Base-by-base conservation (phyloP, 345 rosid species). In the Bruguiera sexangula region DNA sequence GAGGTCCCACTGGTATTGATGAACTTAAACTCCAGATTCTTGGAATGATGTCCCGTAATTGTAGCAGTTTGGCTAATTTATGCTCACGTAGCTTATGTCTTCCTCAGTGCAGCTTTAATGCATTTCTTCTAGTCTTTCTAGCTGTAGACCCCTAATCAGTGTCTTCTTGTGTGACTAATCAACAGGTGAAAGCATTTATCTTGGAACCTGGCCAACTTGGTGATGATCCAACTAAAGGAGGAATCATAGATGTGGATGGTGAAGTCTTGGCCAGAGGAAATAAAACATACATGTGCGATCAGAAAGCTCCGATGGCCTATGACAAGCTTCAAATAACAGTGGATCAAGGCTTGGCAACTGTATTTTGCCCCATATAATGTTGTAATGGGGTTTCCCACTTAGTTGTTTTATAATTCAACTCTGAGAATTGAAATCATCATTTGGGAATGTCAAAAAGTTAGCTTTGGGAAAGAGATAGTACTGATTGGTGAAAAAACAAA, bases 181-280 rank as follows among this genome's bases (percentile, higher is more conserved):
- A 48, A 66, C 78, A 96, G 99, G 98, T 96, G 37, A 92, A 90
- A 84, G 95, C 94, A 37, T 85, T 92, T n/a, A 57, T 82, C 16
- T 70, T 96, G 71, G 98, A 87, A 76, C 99, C 99, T 0, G 98
- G 98, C 62, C 36, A 85, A 2, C 84, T 77, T 1, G 46, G 68
- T 16, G 79, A 74, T 5, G 88, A 95, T 54, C 84, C 88, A 64
- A 79, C 80, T 57, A 88, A 73, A 69, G 96, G 89, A 78, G 97
- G 98, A 65, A 90, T 92, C 80, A 89, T 95, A 68, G 99, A 95
- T 71, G 79, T 83, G 8, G 99, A 95, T 29, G 99, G 99, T 5
- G 99, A 96, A 74, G 98, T 92, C 15, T 57, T 96, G 22, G 97
- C 96, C 34, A 83, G 89, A 68, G 99, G 98, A 57, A 89, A 64